Base-by-base conservation (phyloP, 495 filamentous ascomycete species). In the Ramalina peruviana region DNA sequence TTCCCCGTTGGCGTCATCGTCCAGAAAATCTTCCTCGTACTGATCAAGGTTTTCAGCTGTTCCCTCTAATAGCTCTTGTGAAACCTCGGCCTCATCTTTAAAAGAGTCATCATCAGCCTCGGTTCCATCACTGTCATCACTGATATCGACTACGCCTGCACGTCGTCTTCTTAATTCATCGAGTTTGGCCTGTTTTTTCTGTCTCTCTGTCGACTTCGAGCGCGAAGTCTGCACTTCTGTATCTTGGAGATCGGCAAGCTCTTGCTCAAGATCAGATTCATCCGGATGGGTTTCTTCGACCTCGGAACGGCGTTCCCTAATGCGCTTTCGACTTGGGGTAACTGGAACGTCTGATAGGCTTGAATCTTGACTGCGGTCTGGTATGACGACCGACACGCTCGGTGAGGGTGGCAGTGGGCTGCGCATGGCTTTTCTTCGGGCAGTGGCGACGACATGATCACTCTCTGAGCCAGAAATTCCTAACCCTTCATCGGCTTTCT, bases 11-110 rank as follows among this genome's bases (percentile, higher is more conserved):
- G 76, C 78, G 30, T 36, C 33, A 46, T 86, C 82, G 33, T 87
- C 80, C 16, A 93, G 68, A 50, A 88, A 90, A 55, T 80, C 80
- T 13, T 78, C 74, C n/a, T 88, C 75, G 48, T 86, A 76, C 3
- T 78, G 72, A 27, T 82, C 78, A 2, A 72, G 56, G 15, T 57
- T 48, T 11, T 45, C 45, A 13, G 40, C 40, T 19, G 27, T 13
- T 23, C 71, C 70, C 1, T 65, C 61, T 13, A 62, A 58, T 41
- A 55, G 51, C 3, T 41, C 36, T 21, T 70, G 66, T 3, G 57
- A 59, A 1, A 61, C 60, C 0, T 70, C 68, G 0, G 65, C 53
- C 43, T 71, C 58, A 0, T 63, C 54, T 16, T 72, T 67, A 46
- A 6, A 10, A 33, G 30, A 6, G 2, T 67, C 72, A 44, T 78